These are phyloP conservation scores for Candida broadrunensis DNA, from an alignment of 805 yeast species.

Conservation along the genomic window DNA sequence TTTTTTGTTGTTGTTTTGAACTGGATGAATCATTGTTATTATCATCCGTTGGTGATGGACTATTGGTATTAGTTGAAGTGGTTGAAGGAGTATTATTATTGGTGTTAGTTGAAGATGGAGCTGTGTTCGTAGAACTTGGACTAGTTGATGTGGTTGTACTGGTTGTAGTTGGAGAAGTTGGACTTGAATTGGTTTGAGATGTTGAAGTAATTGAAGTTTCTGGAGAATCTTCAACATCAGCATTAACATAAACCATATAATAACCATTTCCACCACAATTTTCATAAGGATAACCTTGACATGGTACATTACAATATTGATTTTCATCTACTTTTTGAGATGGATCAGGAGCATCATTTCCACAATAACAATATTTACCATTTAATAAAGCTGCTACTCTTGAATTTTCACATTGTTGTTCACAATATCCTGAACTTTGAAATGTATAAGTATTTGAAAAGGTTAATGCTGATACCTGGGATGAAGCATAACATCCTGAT, in stretches of 20 bases:
- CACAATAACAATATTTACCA: constrained; percentile 41
- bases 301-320: constrained; percentile 23
- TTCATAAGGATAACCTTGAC: constrained; percentile 36
- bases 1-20: constrained; percentile 4
- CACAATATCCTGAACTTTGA: constrained; percentile 62
- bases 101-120: constrained; percentile 11
- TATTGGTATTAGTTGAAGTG: constrained; percentile 1
- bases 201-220: constrained; percentile 7
- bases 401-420: constrained; percentile 46
- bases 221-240: constrained; percentile 14
- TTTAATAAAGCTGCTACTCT: constrained; percentile 31
- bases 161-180: constrained; percentile 11
- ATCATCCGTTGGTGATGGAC: constrained; percentile 10
- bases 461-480: constrained; percentile 6
- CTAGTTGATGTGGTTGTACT: constrained; percentile 2
- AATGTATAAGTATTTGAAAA: constrained; percentile 47
- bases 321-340: constrained; percentile 21
- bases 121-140: constrained; percentile 1
- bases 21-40: constrained; percentile 5
- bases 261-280: constrained; percentile 38
- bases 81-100: constrained; percentile 5
- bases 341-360: constrained; percentile 29
- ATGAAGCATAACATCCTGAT: constrained; percentile 8
- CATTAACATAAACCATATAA: constrained; percentile 26
- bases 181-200: constrained; percentile 7